These are phyloP conservation scores for Tothia fuscella DNA, from an alignment of 2,329 filamentous ascomycete genomes.

Conservation along the genomic window DNA sequence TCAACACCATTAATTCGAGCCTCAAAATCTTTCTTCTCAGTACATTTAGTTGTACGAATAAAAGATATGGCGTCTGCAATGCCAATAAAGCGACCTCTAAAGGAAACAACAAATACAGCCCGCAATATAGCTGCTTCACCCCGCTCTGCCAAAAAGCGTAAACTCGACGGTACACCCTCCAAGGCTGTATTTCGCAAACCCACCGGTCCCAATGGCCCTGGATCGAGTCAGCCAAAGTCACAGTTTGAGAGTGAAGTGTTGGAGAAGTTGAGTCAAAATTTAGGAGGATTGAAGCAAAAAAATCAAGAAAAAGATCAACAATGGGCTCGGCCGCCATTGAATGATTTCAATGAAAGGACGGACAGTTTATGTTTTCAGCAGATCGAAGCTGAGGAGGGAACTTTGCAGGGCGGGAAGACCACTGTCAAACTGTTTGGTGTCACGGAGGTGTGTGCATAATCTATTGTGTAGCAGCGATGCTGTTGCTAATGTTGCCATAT, in stretches of 20 bases:
- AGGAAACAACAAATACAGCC: conserved; percentile 33
- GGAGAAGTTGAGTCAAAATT: conserved; percentile 92
- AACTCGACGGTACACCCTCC: conserved; percentile 51
- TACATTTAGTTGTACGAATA: not conserved
- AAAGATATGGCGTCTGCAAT: conserved; percentile 13
- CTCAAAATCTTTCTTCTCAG: not conserved
- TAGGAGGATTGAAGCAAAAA: conserved; percentile 69
- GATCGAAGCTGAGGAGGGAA: conserved; percentile 89
- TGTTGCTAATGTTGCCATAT: conserved; percentile 29
- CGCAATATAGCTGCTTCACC: conserved; percentile 33
- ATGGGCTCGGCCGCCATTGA: conserved; percentile 60
- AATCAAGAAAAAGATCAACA: conserved; percentile 90
- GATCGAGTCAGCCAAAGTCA: conserved; percentile 74
- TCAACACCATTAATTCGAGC: not conserved
- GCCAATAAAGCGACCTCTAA: conserved; percentile 34
- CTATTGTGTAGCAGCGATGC: not conserved
- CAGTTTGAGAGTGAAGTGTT: conserved; percentile 88
- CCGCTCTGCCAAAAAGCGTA: conserved; percentile 64
- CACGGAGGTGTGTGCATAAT: conserved; percentile 48
- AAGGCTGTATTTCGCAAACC: conserved; percentile 47
- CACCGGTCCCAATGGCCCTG: conserved; percentile 28
- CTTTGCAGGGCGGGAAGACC: conserved; percentile 59
- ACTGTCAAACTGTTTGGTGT: conserved; percentile 91
- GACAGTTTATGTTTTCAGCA: conserved; percentile 83
- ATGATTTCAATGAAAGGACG: conserved; percentile 48